phyloP scores from a whole-genome alignment of 441 rosid genomes.

The Eugenia klotzschiana region DNA sequence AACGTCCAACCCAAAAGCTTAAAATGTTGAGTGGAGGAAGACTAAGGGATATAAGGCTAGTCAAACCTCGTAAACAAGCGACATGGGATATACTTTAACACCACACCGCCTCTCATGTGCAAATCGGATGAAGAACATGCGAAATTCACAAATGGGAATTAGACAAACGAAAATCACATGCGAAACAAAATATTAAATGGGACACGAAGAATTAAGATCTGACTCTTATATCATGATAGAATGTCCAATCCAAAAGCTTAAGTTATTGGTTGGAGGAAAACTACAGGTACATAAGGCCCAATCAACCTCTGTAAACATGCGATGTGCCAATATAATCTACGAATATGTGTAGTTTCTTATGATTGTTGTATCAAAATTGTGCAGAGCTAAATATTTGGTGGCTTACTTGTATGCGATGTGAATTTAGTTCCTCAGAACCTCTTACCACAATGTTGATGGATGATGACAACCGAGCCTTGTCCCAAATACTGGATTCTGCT shows the following conservation, averaged over 20 bases:
- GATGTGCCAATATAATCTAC: background rate
- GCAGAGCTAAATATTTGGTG: background rate
- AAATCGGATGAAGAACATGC: background rate
- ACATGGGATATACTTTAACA: background rate
- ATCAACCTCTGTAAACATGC: background rate
- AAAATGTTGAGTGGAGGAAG: background rate
- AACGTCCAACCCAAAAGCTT: background rate
- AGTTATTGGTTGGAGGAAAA: background rate
- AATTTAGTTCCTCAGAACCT: background rate
- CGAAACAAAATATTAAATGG: background rate
- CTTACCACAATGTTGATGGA: background rate
- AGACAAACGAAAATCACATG: background rate
- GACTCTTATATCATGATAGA: background rate
- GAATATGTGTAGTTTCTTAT: background rate
- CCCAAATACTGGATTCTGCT: background rate
- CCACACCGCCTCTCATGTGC: background rate
- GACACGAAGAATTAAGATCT: background rate
- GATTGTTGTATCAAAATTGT: background rate
- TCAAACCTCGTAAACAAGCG: background rate
- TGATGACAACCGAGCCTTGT: background rate
- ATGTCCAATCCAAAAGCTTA: background rate
- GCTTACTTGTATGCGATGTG: background rate
- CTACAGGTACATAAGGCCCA: background rate
- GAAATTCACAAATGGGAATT: background rate
- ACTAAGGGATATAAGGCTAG: background rate